Base-by-base conservation (phyloP, 78 protist species). In the Chrysochromulina tobinii region DNA sequence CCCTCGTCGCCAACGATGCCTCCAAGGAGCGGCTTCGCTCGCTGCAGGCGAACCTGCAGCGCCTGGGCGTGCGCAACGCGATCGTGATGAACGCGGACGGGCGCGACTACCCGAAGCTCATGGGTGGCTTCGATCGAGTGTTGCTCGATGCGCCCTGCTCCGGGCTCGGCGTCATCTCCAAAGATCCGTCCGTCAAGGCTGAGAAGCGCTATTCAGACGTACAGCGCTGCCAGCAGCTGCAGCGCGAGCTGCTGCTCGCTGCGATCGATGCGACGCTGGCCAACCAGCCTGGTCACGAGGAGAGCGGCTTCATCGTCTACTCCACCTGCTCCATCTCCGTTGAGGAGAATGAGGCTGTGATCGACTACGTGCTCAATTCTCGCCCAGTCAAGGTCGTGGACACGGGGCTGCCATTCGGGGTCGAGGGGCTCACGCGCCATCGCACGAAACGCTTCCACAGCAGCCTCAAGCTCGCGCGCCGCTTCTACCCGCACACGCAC, bases 141-240 rank as follows among this genome's bases (percentile, higher is more conserved):
- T 93, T 99, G 14, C 96, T 99, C 50, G 99, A 99, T 88, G 99
- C 99, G 38, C 99, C 99, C 8, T 99, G 99, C 95, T 90, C 98
- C 9, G 99, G 99, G 61, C 85, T 96, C 0, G 99, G 99, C 57
- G 99, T 99, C 79, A 97, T 99, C 87, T 72, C 98, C 53, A 94
- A 97, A 72, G 99, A 99, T 61, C 96, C 94, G 25, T 38, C 94
- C 14, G 96, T 97, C 92, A 97, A 96, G 89, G 53, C 55, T 21
- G 53, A 89, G 68, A 64, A 68, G 23, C 54, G 57, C 91, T 68
- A 50, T 48, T n/a, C 59, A 8, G 99, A 99, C 87, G 38, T 99
- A n/a, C 38, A 7, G 83, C 89, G 53, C 61, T 93, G 95, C 72
- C 55, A 97, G 69, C 93, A 92, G n/a, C 61, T 97, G 27, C 99